Percentiles rank a stretch among this genome's conserved stretches.
Evolutionary conservation across 2,329 filamentous ascomycete species (phyloP).

Genomic region (Rutstroemia sp.): DNA sequence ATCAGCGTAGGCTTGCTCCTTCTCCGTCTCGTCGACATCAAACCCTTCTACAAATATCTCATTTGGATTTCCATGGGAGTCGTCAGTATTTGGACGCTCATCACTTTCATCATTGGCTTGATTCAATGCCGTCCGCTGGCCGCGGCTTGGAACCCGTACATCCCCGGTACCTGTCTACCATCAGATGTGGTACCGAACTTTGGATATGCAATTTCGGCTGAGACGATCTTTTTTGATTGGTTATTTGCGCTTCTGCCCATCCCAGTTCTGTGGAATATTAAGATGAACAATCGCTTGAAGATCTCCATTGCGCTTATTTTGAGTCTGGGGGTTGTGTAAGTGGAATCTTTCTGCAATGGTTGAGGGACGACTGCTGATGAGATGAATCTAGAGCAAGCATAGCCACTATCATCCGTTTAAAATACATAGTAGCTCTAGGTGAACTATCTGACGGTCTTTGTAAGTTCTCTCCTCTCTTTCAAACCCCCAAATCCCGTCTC

Average conservation of each 20-base stretch:
- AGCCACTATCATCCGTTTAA: conserved; percentile 2
- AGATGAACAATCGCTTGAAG: neutral
- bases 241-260: conserved; percentile 2
- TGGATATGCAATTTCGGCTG: neutral
- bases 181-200: neutral
- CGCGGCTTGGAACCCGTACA: neutral
- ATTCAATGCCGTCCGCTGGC: neutral
- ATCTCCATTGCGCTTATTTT: neutral
- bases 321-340: conserved; percentile 1
- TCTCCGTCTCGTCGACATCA: neutral
- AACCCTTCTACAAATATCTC: conserved; percentile 2
- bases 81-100: neutral
- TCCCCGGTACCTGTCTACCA: neutral
- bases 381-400: neutral
- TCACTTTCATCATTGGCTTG: neutral
- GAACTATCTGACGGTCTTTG: neutral
- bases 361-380: too few relatives aligned
- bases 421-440: neutral
- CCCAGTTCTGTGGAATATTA: conserved; percentile 1
- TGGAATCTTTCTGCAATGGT: neutral
- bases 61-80: neutral
- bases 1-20: conserved; percentile 4
- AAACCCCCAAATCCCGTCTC: neutral
- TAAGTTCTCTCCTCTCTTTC: neutral
- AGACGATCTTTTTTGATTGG: conserved; percentile 10